Evolutionary conservation across 352 stramenopile species (phyloP), one percentile per base, ranked within the genome.

Genomic region (Elongisporangium undulatum): DNA sequence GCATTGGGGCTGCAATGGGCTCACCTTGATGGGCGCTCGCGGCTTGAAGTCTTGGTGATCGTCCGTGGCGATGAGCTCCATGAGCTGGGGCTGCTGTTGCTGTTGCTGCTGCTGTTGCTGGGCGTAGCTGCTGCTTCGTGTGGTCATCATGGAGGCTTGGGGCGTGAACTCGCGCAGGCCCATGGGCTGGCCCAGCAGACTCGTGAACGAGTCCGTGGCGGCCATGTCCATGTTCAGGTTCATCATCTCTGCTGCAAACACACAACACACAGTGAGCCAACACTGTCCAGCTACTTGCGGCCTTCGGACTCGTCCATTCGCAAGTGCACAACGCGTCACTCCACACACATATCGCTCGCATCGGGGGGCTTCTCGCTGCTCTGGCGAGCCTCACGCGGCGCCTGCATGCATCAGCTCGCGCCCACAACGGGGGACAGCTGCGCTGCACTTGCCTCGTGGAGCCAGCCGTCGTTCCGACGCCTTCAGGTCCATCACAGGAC

Each of bases 141-240:
- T n/a, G n/a, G n/a, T n/a, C 29, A 41, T 41, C 29, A 41, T 41
- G 29, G 29, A 53, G 41, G 68, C 58, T 67, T 64, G 68, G 51
- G 74, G 29, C 29, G 29, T 41, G 29, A 41, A 41, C 9, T 41
- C 29, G 29, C 29, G 29, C 9, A 41, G 29, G 9, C 29, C 29
- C 48, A 23, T 63, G 12, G 69, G 22, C 39, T 61, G 45, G 1
- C 74, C 66, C 63, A 77, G 55, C 61, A 77, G 49, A 34, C 56
- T 74, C 15, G 53, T 64, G 49, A 77, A 77, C 60, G 49, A 38
- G 20, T 17, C 24, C 17, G 49, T n/a, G 39, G 56, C 71, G 9
- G 60, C 23, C 58, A 45, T 63, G 55, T 77, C 66, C 69, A 77
- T 69, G 54, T 77, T 68, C 59, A 74, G 56, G 66, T 77, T 77